phyloP scores from a whole-genome alignment of 805 yeast species.

The Suhomyces kilbournensis region DNA sequence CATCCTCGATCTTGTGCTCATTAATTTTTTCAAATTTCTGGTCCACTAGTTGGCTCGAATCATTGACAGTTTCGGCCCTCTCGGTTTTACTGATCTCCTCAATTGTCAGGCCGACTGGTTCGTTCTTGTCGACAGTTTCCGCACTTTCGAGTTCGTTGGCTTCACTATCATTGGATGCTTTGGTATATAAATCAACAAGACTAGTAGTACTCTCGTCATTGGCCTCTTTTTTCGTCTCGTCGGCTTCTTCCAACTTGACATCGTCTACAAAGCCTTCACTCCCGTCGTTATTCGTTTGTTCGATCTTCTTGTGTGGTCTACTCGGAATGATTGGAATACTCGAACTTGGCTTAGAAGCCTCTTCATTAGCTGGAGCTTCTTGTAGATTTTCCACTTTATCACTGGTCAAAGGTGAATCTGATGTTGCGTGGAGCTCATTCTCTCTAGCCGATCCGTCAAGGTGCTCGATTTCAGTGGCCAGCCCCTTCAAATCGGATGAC shows the following conservation, averaged over 20 bases:
- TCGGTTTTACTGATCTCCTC: not conserved
- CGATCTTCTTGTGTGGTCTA: conserved; percentile 1
- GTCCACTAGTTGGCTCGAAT: not conserved
- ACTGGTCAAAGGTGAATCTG: not conserved
- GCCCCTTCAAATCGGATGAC: not conserved
- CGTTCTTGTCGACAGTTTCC: not conserved
- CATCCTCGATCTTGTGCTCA: not conserved
- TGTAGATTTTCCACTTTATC: not conserved
- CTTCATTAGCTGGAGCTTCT: not conserved
- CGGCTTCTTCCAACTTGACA: not conserved
- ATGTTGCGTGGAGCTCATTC: not conserved
- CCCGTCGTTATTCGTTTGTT: not conserved
- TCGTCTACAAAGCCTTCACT: not conserved
- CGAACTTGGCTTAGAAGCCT: not conserved
- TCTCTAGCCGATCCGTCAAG: not conserved
- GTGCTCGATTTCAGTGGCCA: not conserved
- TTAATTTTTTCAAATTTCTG: not conserved
- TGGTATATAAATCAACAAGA: not conserved
- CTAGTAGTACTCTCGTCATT: not conserved
- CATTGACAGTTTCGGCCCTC: not conserved
- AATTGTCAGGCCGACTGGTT: not conserved
- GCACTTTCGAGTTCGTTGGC: not conserved
- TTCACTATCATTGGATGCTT: not conserved
- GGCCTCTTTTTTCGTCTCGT: not conserved
- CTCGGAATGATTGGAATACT: not conserved